Conservation (phyloP, 208 protist species). For the Dictyostelium gargantuum region DNA sequence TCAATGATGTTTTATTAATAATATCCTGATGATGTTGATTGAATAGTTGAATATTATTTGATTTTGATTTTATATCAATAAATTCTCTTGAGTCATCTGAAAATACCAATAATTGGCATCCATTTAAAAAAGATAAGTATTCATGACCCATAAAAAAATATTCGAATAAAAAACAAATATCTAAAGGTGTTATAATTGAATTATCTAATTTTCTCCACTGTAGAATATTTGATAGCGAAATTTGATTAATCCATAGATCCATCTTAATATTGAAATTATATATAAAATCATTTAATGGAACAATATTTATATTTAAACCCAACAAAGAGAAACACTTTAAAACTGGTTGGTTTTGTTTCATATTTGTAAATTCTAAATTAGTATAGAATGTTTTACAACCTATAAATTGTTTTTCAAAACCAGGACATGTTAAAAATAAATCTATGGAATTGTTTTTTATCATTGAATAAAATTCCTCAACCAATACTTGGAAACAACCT, state of each 20-base stretch:
- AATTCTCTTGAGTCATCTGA: neutral
- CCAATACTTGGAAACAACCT: neutral
- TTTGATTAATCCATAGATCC: neutral
- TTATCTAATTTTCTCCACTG: neutral
- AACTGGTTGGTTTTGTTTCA: neutral
- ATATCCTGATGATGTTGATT: neutral
- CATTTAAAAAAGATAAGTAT: too few species aligned
- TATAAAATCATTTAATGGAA: neutral
- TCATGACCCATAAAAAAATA: too few species aligned
- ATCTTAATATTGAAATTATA: neutral
- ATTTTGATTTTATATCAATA: neutral
- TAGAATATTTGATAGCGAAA: neutral
- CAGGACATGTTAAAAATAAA: neutral
- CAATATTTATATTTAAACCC: neutral
- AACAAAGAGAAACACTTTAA: neutral
- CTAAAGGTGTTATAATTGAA: neutral
- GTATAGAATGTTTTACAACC: neutral
- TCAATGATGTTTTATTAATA: neutral
- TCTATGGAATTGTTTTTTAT: neutral
- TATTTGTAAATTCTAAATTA: neutral
- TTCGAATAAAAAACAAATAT: neutral
- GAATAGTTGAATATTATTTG: neutral
- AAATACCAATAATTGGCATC: neutral
- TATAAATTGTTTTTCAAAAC: neutral
- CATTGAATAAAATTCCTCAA: neutral